Evolutionary conservation across 1,284 basidiomycete genomes (phyloP).

Genomic region (Mycena citricolor): DNA sequence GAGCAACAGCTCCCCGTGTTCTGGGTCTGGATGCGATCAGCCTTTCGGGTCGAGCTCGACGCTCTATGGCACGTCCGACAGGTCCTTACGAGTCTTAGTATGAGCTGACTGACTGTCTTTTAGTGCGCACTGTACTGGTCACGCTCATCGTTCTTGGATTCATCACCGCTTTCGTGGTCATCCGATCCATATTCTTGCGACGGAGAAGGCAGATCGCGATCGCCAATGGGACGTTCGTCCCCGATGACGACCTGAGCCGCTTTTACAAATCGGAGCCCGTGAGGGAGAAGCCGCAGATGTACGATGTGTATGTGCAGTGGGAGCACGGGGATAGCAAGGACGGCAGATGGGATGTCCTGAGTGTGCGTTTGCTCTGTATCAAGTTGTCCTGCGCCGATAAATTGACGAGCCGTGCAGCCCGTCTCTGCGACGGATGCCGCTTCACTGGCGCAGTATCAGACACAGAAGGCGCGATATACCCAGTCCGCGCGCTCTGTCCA

Average conservation of each 20-base stretch:
- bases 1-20: too few relatives aligned
- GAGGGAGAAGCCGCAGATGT: constrained; percentile 10
- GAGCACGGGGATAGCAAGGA: neutral
- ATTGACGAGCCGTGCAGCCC: neutral
- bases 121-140: constrained; percentile 21
- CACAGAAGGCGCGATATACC: too few relatives aligned
- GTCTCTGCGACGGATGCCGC: too few relatives aligned
- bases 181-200: constrained; percentile 14
- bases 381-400: too few relatives aligned
- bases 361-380: constrained; percentile 6
- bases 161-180: constrained; percentile 15
- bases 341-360: constrained; percentile 5
- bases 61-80: too few relatives aligned
- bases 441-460: too few relatives aligned
- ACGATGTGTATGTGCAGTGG: neutral
- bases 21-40: too few relatives aligned
- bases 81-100: too few relatives aligned
- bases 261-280: constrained; percentile 7
- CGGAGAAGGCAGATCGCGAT: constrained; percentile 16
- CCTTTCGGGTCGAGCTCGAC: too few relatives aligned
- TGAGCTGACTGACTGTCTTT: too few relatives aligned
- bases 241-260: neutral
- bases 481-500: too few relatives aligned
- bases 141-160: constrained; percentile 19
- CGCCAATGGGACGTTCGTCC: constrained; percentile 18